phyloP scores from a whole-genome alignment of 306 rosid species.

The Prunus kanzakura region DNA sequence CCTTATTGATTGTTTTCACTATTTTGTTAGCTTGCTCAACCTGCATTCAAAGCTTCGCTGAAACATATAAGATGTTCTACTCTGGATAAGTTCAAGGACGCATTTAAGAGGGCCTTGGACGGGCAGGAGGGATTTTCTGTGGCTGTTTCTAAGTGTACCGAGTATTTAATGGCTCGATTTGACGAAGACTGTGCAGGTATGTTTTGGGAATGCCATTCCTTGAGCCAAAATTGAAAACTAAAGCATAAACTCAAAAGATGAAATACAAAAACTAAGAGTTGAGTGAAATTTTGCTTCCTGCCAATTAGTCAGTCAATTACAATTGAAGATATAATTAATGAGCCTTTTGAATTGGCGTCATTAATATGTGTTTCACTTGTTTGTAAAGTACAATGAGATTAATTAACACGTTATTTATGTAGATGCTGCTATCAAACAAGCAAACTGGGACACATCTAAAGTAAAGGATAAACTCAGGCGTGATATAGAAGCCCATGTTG shows the following conservation, averaged over 20 bases:
- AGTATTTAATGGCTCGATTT: slow-evolving; percentile 55
- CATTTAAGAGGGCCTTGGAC: slow-evolving; percentile 78
- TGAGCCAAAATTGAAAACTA: slow-evolving; percentile 8
- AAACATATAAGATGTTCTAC: slow-evolving; percentile 72
- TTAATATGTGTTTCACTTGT: too few species aligned
- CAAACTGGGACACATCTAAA: slow-evolving; percentile 82
- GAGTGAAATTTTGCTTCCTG: slow-evolving; percentile 11
- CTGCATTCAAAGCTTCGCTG: slow-evolving; percentile 71
- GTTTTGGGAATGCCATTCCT: slow-evolving; percentile 1
- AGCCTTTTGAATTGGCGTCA: not conserved
- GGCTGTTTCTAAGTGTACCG: slow-evolving; percentile 54
- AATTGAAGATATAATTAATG: not conserved
- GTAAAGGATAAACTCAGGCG: slow-evolving; percentile 80
- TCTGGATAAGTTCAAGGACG: slow-evolving; percentile 76
- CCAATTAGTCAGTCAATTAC: not conserved
- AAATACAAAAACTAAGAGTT: not conserved
- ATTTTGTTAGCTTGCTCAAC: slow-evolving; percentile 70
- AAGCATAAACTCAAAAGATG: slow-evolving; percentile 10
- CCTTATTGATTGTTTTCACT: slow-evolving; percentile 19
- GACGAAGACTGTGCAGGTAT: slow-evolving; percentile 77
- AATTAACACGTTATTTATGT: slow-evolving; percentile 41
- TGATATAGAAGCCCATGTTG: slow-evolving; percentile 79
- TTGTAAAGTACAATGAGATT: slow-evolving; percentile 13
- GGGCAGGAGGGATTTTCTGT: slow-evolving; percentile 72
- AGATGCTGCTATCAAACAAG: slow-evolving; percentile 74